Evolutionary conservation across 2,329 filamentous ascomycete species (phyloP), one percentile per base, ranked within the genome.

Genomic region (Fusarium sp.): DNA sequence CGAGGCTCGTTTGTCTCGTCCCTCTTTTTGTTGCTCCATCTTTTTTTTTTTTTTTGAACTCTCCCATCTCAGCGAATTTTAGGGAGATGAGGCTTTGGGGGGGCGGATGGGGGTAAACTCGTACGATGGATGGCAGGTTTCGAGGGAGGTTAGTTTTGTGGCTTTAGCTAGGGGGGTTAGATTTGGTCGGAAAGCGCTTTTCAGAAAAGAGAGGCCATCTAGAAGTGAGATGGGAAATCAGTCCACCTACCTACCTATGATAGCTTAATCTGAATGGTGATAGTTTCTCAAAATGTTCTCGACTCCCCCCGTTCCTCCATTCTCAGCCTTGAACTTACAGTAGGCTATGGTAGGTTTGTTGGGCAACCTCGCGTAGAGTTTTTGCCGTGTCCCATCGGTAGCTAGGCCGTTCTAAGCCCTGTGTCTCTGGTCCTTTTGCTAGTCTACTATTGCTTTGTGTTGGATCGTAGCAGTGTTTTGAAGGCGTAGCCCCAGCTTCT

Each of bases 221-320:
- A 68, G 54, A 62, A 54, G 50, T 64, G 57, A 66, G 56, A 59
- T 64, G 63, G 64, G 57, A 59, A 27, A 63, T 75, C 72, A 65
- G 73, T 61, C 66, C 47, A 68, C 32, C 57, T 32, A 40, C 35
- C 35, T 68, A 65, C 35, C 35, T 68, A 65, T 38, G 58, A 64
- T 72, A 74, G 69, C 71, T 74, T 75, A 70, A 73, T 78, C 63
- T 80, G 63, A 72, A 67, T 73, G 71, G 63, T 72, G 61, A 72
- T 73, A 59, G 67, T 72, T 71, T 59, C 68, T 66, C 60, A 50
- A 64, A 38, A 17, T 22, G 47, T 52, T 71, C 32, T 35, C 27
- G 33, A 14, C 37, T 40, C 22, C 9, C 45, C 22, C 9, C 27
- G 30, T 32, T 32, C 30, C 30, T 32, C 15, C 47, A 52, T 27